Percentiles rank a stretch among this genome's conserved stretches.
Conservation (phyloP, 371 early-diverging fungal genomes). For the Coemansia sp. region DNA sequence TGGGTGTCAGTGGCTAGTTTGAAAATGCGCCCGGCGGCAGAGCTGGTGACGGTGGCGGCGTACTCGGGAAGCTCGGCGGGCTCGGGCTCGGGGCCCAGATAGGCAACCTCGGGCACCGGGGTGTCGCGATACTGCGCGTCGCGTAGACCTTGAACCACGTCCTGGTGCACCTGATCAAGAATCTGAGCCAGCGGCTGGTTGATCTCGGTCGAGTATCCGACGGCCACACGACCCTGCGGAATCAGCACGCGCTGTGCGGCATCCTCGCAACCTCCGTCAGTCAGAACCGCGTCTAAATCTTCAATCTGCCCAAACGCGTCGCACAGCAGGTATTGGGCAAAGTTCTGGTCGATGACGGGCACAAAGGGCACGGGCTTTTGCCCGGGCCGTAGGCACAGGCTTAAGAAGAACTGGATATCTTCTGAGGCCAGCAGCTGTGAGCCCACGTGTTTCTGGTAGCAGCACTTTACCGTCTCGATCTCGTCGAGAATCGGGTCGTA, state of each 20-base stretch:
- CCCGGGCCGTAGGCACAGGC: constrained; percentile 75
- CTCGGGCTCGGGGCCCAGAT: constrained; percentile 59
- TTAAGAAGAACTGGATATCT: constrained; percentile 87
- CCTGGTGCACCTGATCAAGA: constrained; percentile 78
- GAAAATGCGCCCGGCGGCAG: constrained; percentile 17
- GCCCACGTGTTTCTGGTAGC: constrained; percentile 66
- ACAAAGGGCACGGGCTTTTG: constrained; percentile 95
- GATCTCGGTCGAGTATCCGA: constrained; percentile 65
- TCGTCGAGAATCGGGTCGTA: constrained; percentile 72
- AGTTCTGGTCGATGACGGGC: constrained; percentile 86
- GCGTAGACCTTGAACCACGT: constrained; percentile 73
- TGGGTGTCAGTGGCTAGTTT: constrained; percentile 21
- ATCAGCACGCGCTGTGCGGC: constrained; percentile 89
- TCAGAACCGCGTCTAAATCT: constrained; percentile 81
- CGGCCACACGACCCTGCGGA: constrained; percentile 92
- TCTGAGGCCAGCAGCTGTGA: constrained; percentile 83
- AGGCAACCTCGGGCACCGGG: constrained; percentile 77
- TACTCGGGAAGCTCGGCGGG: background rate
- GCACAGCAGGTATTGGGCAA: constrained; percentile 95
- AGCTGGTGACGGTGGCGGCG: background rate
- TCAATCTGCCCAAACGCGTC: constrained; percentile 92
- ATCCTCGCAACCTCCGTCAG: constrained; percentile 47
- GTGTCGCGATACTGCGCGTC: constrained; percentile 55
- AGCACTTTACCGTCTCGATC: constrained; percentile 68
- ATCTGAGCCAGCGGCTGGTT: constrained; percentile 90